Conservation (phyloP, 1,284 basidiomycete genomes). For the Ceratobasidium sp. region DNA sequence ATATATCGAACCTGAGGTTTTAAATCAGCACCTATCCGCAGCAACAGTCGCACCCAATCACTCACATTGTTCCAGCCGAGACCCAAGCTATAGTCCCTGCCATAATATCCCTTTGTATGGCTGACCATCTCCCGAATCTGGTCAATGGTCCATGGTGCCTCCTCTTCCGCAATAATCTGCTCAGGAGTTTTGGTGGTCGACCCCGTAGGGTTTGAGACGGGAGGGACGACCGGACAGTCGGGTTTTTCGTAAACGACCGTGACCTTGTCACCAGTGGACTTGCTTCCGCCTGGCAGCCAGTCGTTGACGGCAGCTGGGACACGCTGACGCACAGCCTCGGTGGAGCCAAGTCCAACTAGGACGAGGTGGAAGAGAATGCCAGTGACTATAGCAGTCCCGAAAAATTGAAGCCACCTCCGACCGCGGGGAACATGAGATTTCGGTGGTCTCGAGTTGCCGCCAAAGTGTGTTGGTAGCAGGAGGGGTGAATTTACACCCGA, state of each 20-base stretch:
- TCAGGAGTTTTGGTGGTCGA: conserved; percentile 17
- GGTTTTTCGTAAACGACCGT: conserved; percentile 40
- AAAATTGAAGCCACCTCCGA: conserved; percentile 45
- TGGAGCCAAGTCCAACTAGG: conserved; percentile 46
- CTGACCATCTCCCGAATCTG: conserved; percentile 50
- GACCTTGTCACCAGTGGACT: conserved; percentile 25
- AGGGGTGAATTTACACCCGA: conserved; percentile 44
- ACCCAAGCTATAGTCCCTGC: conserved; percentile 51
- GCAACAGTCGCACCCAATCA: conserved; percentile 10
- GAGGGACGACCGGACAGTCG: not conserved
- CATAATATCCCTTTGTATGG: conserved; percentile 51
- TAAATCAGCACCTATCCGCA: conserved; percentile 6
- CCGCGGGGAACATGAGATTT: conserved; percentile 38
- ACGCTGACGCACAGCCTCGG: conserved; percentile 39
- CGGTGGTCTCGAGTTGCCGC: conserved; percentile 13
- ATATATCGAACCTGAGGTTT: conserved; percentile 49
- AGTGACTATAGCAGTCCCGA: conserved; percentile 46
- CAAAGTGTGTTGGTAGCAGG: conserved; percentile 31
- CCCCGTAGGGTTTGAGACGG: conserved; percentile 11
- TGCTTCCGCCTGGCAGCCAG: conserved; percentile 44
- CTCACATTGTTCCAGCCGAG: conserved; percentile 52
- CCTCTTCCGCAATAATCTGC: conserved; percentile 40
- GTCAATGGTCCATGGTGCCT: conserved; percentile 48
- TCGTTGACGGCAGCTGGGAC: conserved; percentile 44
- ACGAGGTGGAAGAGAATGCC: conserved; percentile 49